Conservation (phyloP, 176 grass and related monocot species). For the Aegilops bicornis region DNA sequence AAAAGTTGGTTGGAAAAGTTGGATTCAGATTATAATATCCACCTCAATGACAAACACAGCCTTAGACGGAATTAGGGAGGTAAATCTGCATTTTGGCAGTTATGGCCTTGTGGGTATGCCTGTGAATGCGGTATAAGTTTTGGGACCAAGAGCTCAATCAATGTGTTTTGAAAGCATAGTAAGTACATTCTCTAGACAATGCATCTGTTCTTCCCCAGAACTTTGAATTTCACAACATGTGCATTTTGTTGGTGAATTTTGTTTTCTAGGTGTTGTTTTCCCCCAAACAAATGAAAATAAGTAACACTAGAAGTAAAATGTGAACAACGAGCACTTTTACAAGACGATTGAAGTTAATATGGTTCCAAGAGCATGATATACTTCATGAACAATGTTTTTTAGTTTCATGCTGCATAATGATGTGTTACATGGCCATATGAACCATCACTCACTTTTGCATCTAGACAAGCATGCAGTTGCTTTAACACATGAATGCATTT, state of each 20-base stretch:
- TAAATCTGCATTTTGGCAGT: not conserved
- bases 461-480: not conserved
- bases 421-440: not conserved
- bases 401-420: not conserved
- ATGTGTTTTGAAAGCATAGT: not conserved
- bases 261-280: too few species aligned
- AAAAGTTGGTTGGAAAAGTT: too few species aligned
- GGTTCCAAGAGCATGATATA: not conserved
- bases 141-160: not conserved
- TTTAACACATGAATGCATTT: conserved; percentile 24
- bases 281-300: not conserved
- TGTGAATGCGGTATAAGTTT: not conserved
- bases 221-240: not conserved
- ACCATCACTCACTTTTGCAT: not conserved
- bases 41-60: too few species aligned
- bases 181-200: not conserved
- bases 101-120: not conserved
- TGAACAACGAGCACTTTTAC: not conserved
- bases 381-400: not conserved
- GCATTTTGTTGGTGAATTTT: not conserved
- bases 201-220: not conserved
- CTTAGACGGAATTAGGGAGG: not conserved
- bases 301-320: not conserved
- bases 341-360: not conserved
- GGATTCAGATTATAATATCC: too few species aligned